Base-by-base conservation (phyloP, 106 monocot genomes). In the Alisma plantagoaquatica region DNA sequence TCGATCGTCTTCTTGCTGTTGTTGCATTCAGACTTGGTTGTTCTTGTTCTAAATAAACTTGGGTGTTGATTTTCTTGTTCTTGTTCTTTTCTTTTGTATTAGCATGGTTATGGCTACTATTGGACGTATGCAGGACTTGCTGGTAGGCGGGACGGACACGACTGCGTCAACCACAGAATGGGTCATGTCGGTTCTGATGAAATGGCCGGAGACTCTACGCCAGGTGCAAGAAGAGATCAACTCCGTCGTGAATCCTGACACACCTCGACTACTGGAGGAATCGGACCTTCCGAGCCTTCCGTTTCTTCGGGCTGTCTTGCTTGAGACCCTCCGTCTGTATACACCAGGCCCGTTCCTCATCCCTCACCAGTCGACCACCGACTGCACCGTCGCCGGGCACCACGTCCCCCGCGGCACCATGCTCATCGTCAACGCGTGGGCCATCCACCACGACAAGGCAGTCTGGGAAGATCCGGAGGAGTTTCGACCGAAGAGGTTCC, bases 131-230 rank as follows among this genome's bases (percentile, higher is more conserved):
- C n/a, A 31, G 26, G 29, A 0, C 24, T 23, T 33, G 10, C 10
- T 56, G 19, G 4, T 35, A 6, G 63, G 63, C 5, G 69, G 69
- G 1, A 64, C 75, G 0, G 70, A 70, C 10, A 70, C 75, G 1
- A 64, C 75, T 26, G 33, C 59, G 2, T 12, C 48, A 11, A 75
- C 75, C 1, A 33, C 25, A 18, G 75, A 75, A 33, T 75, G 75
- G 75, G 70, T 65, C 2, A 44, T 70, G 38, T 45, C 75, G 4
- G 53, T 53, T 12, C 46, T 75, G 6, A 41, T 75, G 18, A 48
- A 53, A 35, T 18, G 60, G 47, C 75, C 70, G 1, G 27, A 59
- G 5, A 11, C 33, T 4, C 28, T 75, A 3, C 10, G 27, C 6
- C 59, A 60, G 12, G 53, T 21, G 10, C 23, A 41, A 18, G 64